Conservation (phyloP, 2,329 filamentous ascomycete species). For the Paraphoma chrysanthemicola region DNA sequence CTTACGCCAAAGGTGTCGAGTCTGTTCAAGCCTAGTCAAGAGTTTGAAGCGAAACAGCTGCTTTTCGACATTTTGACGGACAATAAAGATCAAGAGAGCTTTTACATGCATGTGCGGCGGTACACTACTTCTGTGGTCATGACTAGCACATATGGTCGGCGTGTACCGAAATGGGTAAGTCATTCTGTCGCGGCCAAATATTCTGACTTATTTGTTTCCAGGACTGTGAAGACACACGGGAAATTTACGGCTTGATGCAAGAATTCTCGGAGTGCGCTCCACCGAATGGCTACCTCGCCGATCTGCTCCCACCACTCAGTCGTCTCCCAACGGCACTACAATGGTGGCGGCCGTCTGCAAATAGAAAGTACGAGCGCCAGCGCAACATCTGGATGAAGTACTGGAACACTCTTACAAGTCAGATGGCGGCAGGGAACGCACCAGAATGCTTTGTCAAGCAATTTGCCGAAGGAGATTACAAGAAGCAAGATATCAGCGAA, state of each 20-base stretch:
- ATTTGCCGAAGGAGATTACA: conserved; percentile 35
- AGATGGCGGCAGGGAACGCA: conserved; percentile 11
- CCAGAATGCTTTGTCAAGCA: conserved; percentile 27
- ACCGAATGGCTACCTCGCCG: conserved; percentile 20
- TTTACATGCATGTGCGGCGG: conserved; percentile 22
- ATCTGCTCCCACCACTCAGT: conserved; percentile 15
- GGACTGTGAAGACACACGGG: conserved; percentile 19
- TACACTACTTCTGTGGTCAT: conserved; percentile 22
- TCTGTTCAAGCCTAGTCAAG: conserved; percentile 49
- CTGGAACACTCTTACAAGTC: conserved; percentile 16
- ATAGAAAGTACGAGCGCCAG: conserved; percentile 6
- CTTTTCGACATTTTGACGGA: conserved; percentile 46
- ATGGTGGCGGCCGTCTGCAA: conserved; percentile 7
- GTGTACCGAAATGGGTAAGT: conserved; percentile 13
- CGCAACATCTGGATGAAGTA: conserved; percentile 16
- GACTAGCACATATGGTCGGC: conserved; percentile 24
- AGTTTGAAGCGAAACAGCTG: conserved; percentile 53
- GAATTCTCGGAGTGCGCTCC: conserved; percentile 13
- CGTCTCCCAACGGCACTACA: conserved; percentile 10
- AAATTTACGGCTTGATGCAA: conserved; percentile 20
- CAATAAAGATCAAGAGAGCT: conserved; percentile 32
- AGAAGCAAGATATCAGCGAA: conserved; percentile 27
- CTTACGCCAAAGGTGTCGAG: conserved; percentile 39
- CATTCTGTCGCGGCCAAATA: not conserved
- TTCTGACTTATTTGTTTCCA: not conserved